Evolutionary conservation across 2,329 filamentous ascomycete genomes (phyloP), one percentile per base, ranked within the genome.

Genomic region (Aspergillus awamori): DNA sequence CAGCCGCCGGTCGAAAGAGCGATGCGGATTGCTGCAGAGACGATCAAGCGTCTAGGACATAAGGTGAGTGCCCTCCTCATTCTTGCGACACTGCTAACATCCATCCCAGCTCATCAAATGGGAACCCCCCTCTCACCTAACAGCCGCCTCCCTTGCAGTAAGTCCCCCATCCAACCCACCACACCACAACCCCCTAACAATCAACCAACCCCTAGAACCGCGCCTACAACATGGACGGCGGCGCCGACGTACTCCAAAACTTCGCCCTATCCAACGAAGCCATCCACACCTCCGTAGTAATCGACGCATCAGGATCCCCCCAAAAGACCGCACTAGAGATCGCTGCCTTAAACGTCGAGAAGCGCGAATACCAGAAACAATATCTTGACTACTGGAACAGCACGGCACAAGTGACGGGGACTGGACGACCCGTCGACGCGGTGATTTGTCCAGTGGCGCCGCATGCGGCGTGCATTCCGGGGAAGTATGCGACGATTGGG

Each of bases 311-410:
- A 36, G 43, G 71, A 69, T 53, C 62, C 67, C 6, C 68, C 67
- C 69, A 82, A 69, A 76, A 64, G 61, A 81, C 66, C 47, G 80
- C 79, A 0, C 72, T 66, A 5, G 74, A 80, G 24, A 79, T 84
- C 55, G 79, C 81, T 49, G 76, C 72, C 2, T 65, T 81, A 51
- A 88, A 87, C 5, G 72, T 87, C 2, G 72, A 75, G 15, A 85
- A 85, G 60, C 78, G 86, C 1, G 77, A 83, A 26, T 84, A 81
- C 53, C 84, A 87, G 66, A 84, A 83, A 60, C 73, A 79, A 17
- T 89, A 89, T 64, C 81, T 86, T 72, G 86, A 89, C 55, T 89
- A 87, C 68, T 88, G 86, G 86, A 87, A 87, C 63, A 81, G 77
- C 13, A 87, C 84, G 0, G 77, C 73, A 0, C 72, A 77, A 4